Percentiles rank a stretch among this genome's conserved stretches.
phyloP scores from a whole-genome alignment of 2,329 filamentous ascomycete genomes.

The Clarireedia sp. region DNA sequence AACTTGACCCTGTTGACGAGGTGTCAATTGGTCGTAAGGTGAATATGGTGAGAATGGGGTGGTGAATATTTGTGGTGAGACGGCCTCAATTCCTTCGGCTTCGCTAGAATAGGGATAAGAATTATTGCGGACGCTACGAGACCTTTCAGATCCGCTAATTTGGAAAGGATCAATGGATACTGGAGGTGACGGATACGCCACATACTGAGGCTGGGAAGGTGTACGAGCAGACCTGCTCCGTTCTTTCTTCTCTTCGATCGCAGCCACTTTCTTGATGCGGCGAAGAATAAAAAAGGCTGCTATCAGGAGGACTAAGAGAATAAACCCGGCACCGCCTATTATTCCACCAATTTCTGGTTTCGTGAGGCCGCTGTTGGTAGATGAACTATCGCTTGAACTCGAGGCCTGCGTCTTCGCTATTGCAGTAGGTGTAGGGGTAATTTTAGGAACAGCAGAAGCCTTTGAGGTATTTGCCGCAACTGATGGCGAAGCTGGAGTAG shows the following conservation, averaged over 20 bases:
- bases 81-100: constrained; percentile 7
- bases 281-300: constrained; percentile 43
- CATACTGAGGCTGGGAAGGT: constrained; percentile 9
- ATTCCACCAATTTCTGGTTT: constrained; percentile 43
- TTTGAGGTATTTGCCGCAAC: constrained; percentile 5
- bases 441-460: constrained; percentile 16
- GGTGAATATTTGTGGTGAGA: constrained; percentile 15
- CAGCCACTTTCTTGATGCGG: constrained; percentile 34
- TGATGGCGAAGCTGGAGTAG: constrained; percentile 31
- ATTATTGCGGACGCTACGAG: constrained; percentile 12
- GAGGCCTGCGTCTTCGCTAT: constrained; percentile 23
- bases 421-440: constrained; percentile 14
- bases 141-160: constrained; percentile 17
- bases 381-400: constrained; percentile 30
- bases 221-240: constrained; percentile 14
- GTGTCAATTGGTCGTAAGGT: not conserved
- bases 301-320: constrained; percentile 41
- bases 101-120: constrained; percentile 5
- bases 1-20: not conserved
- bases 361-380: constrained; percentile 22
- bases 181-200: constrained; percentile 2
- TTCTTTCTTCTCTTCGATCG: constrained; percentile 21
- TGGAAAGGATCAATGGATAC: constrained; percentile 27
- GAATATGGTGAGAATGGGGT: constrained; percentile 1
- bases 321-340: constrained; percentile 41